phyloP scores from a whole-genome alignment of 1,284 basidiomycete species.

The Calocybe gambosa region DNA sequence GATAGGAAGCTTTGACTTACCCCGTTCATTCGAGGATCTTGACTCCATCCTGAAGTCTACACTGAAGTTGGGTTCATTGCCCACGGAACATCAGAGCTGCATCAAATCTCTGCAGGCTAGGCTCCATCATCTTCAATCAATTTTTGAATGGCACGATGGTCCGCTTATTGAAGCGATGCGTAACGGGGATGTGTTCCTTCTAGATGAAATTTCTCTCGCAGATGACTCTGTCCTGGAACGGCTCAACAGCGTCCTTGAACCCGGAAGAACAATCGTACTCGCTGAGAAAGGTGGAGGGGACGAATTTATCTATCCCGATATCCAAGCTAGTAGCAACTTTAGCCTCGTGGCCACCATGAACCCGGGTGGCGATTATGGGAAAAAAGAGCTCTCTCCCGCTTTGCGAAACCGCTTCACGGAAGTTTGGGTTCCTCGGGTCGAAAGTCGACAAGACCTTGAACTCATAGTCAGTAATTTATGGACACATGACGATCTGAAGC shows the following conservation, averaged over 20 bases:
- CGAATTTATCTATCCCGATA: constrained; percentile 60
- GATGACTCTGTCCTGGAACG: constrained; percentile 98
- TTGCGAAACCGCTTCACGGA: constrained; percentile 98
- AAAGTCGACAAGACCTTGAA: constrained; percentile 69
- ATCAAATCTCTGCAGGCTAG: constrained; percentile 38
- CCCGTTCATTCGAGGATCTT: constrained; percentile 31
- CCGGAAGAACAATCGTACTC: constrained; percentile 83
- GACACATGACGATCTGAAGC: constrained; percentile 50
- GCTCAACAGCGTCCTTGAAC: constrained; percentile 94
- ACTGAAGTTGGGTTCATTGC: constrained; percentile 29
- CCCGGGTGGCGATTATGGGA: constrained; percentile 98
- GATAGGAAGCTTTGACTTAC: constrained; percentile 28
- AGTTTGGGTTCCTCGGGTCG: constrained; percentile 94
- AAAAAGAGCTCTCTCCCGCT: constrained; percentile 97
- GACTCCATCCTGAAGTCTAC: constrained; percentile 28
- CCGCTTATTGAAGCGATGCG: constrained; percentile 93
- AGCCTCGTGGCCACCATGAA: constrained; percentile 99
- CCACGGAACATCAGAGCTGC: constrained; percentile 23
- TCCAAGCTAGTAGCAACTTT: constrained; percentile 68
- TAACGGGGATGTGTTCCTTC: constrained; percentile 78
- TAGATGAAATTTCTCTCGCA: constrained; percentile 97
- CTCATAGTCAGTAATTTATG: constrained; percentile 79
- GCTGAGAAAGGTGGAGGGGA: constrained; percentile 83
- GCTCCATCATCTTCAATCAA: constrained; percentile 51
- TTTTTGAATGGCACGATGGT: constrained; percentile 97